These are phyloP conservation scores for Coemansia pectinata DNA, from an alignment of 192 early-diverging fungal species.

Conservation along the genomic window DNA sequence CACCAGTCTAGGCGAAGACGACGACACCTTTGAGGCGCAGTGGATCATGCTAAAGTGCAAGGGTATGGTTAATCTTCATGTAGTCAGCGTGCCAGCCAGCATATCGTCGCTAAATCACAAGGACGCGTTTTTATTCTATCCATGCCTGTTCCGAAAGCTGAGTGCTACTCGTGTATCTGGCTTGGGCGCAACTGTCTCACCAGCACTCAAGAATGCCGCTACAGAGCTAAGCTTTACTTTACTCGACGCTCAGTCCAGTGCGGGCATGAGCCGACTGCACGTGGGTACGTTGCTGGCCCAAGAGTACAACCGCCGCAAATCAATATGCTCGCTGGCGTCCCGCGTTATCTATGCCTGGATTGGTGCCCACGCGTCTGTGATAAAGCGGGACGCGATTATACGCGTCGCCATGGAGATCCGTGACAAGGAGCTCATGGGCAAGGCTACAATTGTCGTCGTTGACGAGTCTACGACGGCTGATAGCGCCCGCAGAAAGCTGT, in stretches of 20 bases:
- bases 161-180: background rate
- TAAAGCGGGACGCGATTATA: conserved; percentile 49
- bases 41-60: conserved; percentile 54
- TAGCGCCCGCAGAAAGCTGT: conserved; percentile 42
- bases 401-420: conserved; percentile 48
- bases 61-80: conserved; percentile 44
- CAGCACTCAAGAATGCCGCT: background rate
- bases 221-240: background rate
- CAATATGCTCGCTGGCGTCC: conserved; percentile 36
- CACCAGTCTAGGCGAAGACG: background rate
- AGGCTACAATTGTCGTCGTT: conserved; percentile 29
- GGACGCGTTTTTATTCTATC: conserved; percentile 48
- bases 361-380: conserved; percentile 40
- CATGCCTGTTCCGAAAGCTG: conserved; percentile 31
- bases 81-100: conserved; percentile 37
- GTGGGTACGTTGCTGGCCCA: conserved; percentile 20
- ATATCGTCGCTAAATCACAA: conserved; percentile 49
- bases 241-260: background rate
- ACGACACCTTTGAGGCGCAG: conserved; percentile 18
- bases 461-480: conserved; percentile 39
- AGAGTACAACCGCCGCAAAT: conserved; percentile 39
- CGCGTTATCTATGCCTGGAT: conserved; percentile 48
- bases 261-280: conserved; percentile 4
- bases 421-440: conserved; percentile 42
- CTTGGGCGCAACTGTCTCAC: background rate